Base-by-base conservation (phyloP, 495 filamentous ascomycete genomes). In the Aspergillus bertholletiae region DNA sequence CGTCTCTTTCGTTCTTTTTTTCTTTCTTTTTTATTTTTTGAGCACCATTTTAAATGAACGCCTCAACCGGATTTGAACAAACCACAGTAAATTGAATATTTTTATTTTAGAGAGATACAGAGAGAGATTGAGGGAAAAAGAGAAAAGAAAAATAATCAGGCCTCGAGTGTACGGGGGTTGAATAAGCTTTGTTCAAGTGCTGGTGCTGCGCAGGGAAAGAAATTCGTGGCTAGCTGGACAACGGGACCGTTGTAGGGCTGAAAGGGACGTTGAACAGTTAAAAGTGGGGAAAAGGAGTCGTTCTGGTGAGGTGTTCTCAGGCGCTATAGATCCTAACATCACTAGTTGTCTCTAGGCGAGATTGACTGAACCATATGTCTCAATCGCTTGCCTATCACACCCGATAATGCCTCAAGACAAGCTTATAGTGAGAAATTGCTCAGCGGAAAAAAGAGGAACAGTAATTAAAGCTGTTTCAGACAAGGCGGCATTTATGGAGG, bases 171-270 rank as follows among this genome's bases (percentile, higher is more conserved):
- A n/a, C n/a, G n/a, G n/a, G n/a, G n/a, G n/a, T n/a, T n/a, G n/a
- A n/a, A n/a, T n/a, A n/a, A n/a, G n/a, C n/a, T n/a, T n/a, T n/a
- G n/a, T n/a, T n/a, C n/a, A n/a, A 28, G 26, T 28, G 8, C 4
- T 28, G 13, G 30, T 34, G 30, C 30, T 34, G 30, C 30, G 7
- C 5, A 34, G 4, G 46, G 27, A 20, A 20, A 15, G 0, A 15
- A 20, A 23, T 28, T n/a, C n/a, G 28, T 37, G 54, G 26, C 20
- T 28, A 51, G 37, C 35, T 43, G 37, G 13, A 12, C n/a, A 23
- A 34, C 12, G 23, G 37, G 11, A 41, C 37, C n/a, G 22, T 24
- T 28, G 37, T 51, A 51, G 49, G 49, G 49, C 49, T 51, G 49
- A 51, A 43, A 23, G 27, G 17, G 17, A 27, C 49, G 39, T 28